Percentiles rank a stretch among this genome's conserved stretches.
phyloP scores from a whole-genome alignment of 345 rosid genomes.

The Citrus glauca region DNA sequence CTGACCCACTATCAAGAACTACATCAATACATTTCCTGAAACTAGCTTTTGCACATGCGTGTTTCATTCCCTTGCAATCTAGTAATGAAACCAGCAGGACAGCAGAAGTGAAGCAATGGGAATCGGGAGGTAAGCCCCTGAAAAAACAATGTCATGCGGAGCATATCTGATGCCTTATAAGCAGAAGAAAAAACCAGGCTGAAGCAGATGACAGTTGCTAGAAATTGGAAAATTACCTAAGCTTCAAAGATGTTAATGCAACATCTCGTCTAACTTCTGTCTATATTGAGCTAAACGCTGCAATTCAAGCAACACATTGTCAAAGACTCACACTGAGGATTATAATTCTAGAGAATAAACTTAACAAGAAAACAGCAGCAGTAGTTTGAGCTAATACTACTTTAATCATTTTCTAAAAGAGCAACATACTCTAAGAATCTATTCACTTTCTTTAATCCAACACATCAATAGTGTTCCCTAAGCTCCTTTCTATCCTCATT shows the following conservation, averaged over 20 bases:
- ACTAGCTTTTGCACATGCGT: conserved; percentile 3
- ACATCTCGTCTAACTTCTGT: conserved; percentile 80
- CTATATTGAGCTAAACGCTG: conserved; percentile 84
- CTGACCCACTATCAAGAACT: neutral
- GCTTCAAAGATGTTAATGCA: conserved; percentile 33
- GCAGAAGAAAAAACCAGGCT: neutral
- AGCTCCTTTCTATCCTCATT: neutral
- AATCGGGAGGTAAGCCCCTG: conserved; percentile 1
- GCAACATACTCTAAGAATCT: neutral
- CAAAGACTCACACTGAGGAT: neutral
- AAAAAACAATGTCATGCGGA: neutral
- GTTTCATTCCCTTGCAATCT: conserved; percentile 1
- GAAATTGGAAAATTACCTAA: conserved; percentile 17
- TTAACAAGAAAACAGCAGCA: neutral
- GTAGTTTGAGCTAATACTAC: neutral
- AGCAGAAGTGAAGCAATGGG: neutral
- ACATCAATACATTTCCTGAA: neutral
- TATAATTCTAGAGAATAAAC: neutral
- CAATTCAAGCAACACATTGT: conserved; percentile 11
- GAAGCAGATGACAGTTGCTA: neutral
- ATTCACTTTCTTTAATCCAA: neutral
- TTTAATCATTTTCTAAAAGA: neutral
- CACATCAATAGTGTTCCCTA: neutral
- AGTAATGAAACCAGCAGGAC: neutral
- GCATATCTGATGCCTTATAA: neutral